phyloP scores from a whole-genome alignment of 163 green algal species.

The Chlorella variabilis region DNA sequence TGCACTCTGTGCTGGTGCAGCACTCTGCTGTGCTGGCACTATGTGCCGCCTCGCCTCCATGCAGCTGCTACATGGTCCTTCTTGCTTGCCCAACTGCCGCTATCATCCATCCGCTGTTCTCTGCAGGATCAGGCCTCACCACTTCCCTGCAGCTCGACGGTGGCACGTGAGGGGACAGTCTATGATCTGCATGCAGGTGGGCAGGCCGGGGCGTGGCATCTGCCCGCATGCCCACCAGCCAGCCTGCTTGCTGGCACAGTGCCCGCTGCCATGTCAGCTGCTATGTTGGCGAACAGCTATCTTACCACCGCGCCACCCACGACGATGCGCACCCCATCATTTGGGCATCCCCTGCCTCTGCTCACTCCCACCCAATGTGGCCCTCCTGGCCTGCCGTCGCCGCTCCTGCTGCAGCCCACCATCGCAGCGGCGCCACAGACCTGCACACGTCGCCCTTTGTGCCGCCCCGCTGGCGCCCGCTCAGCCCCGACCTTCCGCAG shows the following conservation, averaged over 20 bases:
- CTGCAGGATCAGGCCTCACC: background rate
- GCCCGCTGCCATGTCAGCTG: too few species aligned
- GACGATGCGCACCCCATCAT: too few species aligned
- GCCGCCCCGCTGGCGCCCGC: constrained; percentile 45
- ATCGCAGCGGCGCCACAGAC: constrained; percentile 15
- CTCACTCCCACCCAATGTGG: too few species aligned
- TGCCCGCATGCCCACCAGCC: too few species aligned
- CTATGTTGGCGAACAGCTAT: too few species aligned
- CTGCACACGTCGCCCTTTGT: constrained; percentile 3
- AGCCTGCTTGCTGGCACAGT: too few species aligned
- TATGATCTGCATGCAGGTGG: constrained; percentile 48
- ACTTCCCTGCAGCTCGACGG: constrained; percentile 21
- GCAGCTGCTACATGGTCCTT: background rate
- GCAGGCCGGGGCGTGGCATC: too few species aligned
- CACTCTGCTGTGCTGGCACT: background rate
- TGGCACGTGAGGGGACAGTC: background rate
- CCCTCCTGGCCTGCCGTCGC: too few species aligned
- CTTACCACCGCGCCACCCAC: too few species aligned
- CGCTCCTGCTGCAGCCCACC: constrained; percentile 25
- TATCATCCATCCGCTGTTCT: background rate
- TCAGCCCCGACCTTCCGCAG: constrained; percentile 37
- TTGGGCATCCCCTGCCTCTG: too few species aligned
- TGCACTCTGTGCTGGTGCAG: background rate
- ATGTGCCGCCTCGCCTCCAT: background rate
- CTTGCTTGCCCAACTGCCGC: background rate